These are phyloP conservation scores for Ogataea dorogensis DNA, from an alignment of 805 yeast species.

Conservation along the genomic window DNA sequence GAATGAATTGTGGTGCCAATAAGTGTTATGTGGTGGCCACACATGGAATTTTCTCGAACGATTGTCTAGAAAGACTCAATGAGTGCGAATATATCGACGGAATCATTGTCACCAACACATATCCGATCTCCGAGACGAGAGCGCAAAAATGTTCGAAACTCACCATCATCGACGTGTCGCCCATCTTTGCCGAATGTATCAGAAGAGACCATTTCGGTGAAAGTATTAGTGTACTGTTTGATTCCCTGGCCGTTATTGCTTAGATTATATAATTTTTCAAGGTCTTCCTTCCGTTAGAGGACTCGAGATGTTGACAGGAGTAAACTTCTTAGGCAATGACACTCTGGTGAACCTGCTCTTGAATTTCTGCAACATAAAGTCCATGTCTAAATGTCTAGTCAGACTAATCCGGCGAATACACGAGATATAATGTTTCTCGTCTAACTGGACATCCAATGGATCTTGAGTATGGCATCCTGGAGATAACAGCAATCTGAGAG, in stretches of 20 bases:
- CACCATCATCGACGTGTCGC: slow-evolving; percentile 86
- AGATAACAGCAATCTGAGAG: slow-evolving; percentile 85
- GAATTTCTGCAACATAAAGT: slow-evolving; percentile 77
- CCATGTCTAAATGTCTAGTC: slow-evolving; percentile 92
- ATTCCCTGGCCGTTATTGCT: slow-evolving; percentile 64
- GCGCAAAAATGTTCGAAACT: slow-evolving; percentile 63
- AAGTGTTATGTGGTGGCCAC: slow-evolving; percentile 89
- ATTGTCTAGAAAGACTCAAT: slow-evolving; percentile 76
- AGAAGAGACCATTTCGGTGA: slow-evolving; percentile 99
- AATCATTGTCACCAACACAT: slow-evolving; percentile 93
- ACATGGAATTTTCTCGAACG: slow-evolving; percentile 90
- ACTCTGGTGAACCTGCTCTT: slow-evolving; percentile 83
- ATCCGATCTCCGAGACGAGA: slow-evolving; percentile 74
- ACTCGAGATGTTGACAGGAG: slow-evolving; percentile 84
- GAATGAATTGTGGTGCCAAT: slow-evolving; percentile 94
- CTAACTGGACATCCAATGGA: slow-evolving; percentile 94
- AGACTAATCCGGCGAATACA: slow-evolving; percentile 89
- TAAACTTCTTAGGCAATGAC: slow-evolving; percentile 83
- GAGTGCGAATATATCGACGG: slow-evolving; percentile 82
- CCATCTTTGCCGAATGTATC: slow-evolving; percentile 96
- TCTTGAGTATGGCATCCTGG: slow-evolving; percentile 99
- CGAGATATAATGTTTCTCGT: slow-evolving; percentile 93
- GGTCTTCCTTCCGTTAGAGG: slow-evolving; percentile 27
- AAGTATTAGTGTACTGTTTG: slow-evolving; percentile 88
- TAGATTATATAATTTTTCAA: slow-evolving; percentile 13